These are phyloP conservation scores for Aspergillus sclerotiicarbonarius DNA, from an alignment of 495 filamentous ascomycete species.

Conservation along the genomic window DNA sequence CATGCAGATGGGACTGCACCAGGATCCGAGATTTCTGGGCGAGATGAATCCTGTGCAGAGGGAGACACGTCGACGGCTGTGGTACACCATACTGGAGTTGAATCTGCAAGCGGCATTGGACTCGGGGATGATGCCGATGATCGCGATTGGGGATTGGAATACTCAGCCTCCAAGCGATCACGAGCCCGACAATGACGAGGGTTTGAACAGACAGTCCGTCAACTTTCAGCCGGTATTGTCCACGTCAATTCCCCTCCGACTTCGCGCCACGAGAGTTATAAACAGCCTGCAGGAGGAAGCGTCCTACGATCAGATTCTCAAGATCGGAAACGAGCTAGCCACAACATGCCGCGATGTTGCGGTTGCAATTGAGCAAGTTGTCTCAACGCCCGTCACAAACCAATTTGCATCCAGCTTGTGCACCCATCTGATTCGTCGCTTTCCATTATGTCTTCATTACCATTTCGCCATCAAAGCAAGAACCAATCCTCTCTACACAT, in stretches of 20 bases:
- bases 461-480: slow-evolving; percentile 43
- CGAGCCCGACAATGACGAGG: slow-evolving; percentile 19
- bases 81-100: slow-evolving; percentile 59
- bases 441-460: slow-evolving; percentile 48
- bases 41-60: slow-evolving; percentile 37
- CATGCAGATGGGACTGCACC: slow-evolving; percentile 56
- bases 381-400: neutral
- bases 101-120: slow-evolving; percentile 51
- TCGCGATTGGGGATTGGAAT: slow-evolving; percentile 50
- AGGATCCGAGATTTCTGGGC: slow-evolving; percentile 49
- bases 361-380: slow-evolving; percentile 13
- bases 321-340: slow-evolving; percentile 36
- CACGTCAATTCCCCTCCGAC: slow-evolving; percentile 40
- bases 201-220: neutral
- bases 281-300: slow-evolving; percentile 46
- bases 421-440: slow-evolving; percentile 43
- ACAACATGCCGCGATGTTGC: slow-evolving; percentile 30
- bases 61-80: slow-evolving; percentile 53
- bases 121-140: slow-evolving; percentile 49
- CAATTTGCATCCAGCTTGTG: slow-evolving; percentile 29
- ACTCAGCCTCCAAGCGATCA: slow-evolving; percentile 51
- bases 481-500: slow-evolving; percentile 45
- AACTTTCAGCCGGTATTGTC: slow-evolving; percentile 47
- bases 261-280: slow-evolving; percentile 36
- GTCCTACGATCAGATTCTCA: slow-evolving; percentile 45